phyloP scores from a whole-genome alignment of 2,329 filamentous ascomycete species.

The Tolypocladium endophyticum region DNA sequence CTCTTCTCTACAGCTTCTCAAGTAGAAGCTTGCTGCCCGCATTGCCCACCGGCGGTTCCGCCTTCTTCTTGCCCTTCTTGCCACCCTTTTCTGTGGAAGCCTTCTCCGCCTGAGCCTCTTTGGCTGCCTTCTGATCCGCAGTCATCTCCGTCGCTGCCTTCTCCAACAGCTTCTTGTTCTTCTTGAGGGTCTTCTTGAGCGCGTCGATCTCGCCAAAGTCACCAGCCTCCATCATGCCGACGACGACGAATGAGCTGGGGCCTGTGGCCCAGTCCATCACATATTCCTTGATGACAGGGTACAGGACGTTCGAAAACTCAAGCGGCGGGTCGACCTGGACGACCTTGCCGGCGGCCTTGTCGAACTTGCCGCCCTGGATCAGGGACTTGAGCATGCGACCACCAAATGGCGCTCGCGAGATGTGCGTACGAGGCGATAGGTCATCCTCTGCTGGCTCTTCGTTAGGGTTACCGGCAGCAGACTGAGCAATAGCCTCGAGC shows the following conservation, averaged over 20 bases:
- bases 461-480: conserved; percentile 46
- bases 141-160: conserved; percentile 53
- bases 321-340: conserved; percentile 65
- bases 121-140: conserved; percentile 39
- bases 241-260: conserved; percentile 74
- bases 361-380: conserved; percentile 80
- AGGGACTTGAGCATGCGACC: conserved; percentile 86
- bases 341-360: conserved; percentile 60
- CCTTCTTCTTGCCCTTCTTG: conserved; percentile 32
- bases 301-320: conserved; percentile 73
- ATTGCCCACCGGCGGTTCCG: conserved; percentile 43
- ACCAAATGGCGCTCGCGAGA: conserved; percentile 50
- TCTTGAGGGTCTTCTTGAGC: conserved; percentile 59
- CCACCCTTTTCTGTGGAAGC: conserved; percentile 31
- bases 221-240: conserved; percentile 67
- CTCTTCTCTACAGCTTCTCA: conserved; percentile 35
- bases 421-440: conserved; percentile 34
- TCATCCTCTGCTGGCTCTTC: conserved; percentile 29
- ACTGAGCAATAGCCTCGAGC: conserved; percentile 57
- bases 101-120: conserved; percentile 35
- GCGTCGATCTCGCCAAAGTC: conserved; percentile 58
- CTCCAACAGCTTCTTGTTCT: conserved; percentile 61
- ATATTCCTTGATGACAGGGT: conserved; percentile 64
- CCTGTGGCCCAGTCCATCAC: conserved; percentile 78
- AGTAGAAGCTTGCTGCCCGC: conserved; percentile 51